Evolutionary conservation across 208 protist genomes (phyloP), one percentile per base, ranked within the genome.

Genomic region (Trypanosoma mega): DNA sequence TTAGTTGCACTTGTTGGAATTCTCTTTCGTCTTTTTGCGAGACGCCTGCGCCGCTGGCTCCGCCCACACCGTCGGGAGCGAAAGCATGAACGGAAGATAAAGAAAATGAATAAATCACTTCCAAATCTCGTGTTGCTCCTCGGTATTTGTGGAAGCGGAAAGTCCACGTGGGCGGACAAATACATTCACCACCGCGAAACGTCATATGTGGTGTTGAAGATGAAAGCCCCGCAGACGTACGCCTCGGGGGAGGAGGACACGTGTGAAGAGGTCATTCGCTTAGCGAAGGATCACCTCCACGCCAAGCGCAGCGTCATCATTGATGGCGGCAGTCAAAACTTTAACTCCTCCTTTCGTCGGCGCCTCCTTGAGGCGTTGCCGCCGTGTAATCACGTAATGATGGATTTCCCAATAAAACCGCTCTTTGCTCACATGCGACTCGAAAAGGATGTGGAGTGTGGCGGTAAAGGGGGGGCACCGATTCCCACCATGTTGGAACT

Each of bases 81-180:
- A 37, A 60, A 21, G 37, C 21, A 43, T 56, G 65, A 29, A 41
- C 21, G 14, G 55, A 58, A 58, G 44, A 58, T 27, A 20, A 63
- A 61, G 23, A 66, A 76, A 44, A 26, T 54, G 4, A 77, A 85
- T 24, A 63, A 73, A 3, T 68, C 62, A 4, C 69, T 84, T n/a
- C 87, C 87, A 0, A 81, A 72, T 16, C 5, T 94, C 8, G 44
- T 89, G 39, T 21, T 92, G 11, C 70, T 91, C 0, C 54, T 92
- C 18, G 87, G 87, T 54, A 87, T 94, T 14, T 66, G 80, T 50
- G 84, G 84, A 27, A 90, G 84, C 52, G 87, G 87, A 16, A 94
- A 94, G 69, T 83, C 78, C 46, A 82, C 79, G 29, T 94, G 87
- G 85, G 71, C 81, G 21, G 73, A 61, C 18, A 72, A 86, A 62